phyloP scores from a whole-genome alignment of 2,329 filamentous ascomycete genomes.

The Fusarium poae region DNA sequence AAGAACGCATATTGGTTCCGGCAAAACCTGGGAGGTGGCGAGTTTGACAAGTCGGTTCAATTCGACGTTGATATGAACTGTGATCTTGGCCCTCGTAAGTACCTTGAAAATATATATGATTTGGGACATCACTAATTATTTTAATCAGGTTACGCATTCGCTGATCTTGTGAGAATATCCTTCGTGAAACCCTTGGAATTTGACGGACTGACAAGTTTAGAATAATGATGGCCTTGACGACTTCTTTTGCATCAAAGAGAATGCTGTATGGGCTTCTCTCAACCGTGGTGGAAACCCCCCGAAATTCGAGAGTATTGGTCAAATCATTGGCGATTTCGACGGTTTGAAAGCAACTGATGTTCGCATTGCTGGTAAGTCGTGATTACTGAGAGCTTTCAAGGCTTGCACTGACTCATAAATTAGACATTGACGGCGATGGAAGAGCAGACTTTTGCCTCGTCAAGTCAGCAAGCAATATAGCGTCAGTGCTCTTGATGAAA shows the following conservation, averaged over 20 bases:
- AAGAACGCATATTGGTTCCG: slow-evolving; percentile 7
- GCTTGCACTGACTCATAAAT: too few species aligned
- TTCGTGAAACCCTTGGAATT: fast-evolving
- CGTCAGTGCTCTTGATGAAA: not conserved
- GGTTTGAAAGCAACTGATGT: not conserved
- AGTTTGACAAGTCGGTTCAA: not conserved
- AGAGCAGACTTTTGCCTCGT: slow-evolving; percentile 1
- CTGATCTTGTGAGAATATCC: not conserved
- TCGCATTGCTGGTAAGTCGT: not conserved
- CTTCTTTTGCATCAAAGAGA: slow-evolving; percentile 4
- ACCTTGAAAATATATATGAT: not conserved
- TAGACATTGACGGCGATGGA: not conserved
- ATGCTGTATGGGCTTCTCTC: not conserved
- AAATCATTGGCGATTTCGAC: not conserved
- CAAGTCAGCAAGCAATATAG: not conserved
- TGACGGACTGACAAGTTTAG: not conserved
- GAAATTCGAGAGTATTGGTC: not conserved
- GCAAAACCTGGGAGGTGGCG: not conserved
- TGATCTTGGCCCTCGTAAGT: not conserved
- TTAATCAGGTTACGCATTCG: not conserved
- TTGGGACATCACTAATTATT: not conserved
- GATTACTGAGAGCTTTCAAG: fast-evolving
- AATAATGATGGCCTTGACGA: slow-evolving; percentile 6
- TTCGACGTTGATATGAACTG: slow-evolving; percentile 1
- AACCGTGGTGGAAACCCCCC: slow-evolving; percentile 4